These are phyloP conservation scores for Suillus ampliporus DNA, from an alignment of 768 basidiomycete genomes.

Conservation along the genomic window DNA sequence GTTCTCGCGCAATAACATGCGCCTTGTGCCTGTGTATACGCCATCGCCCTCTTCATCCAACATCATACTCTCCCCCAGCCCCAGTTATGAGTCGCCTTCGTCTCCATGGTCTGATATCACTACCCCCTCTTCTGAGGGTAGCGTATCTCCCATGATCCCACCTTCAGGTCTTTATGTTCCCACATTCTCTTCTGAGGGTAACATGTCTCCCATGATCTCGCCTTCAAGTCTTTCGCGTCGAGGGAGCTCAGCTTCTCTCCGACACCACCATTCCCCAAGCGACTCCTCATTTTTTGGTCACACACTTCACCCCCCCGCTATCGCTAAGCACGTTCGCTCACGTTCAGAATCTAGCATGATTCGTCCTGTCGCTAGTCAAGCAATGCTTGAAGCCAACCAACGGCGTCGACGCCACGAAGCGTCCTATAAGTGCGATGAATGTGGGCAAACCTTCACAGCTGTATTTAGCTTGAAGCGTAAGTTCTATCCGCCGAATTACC, in stretches of 20 bases:
- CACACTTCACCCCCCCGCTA: not conserved
- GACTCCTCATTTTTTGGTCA: constrained; percentile 8
- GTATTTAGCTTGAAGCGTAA: constrained; percentile 39
- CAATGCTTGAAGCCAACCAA: constrained; percentile 38
- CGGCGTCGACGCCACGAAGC: constrained; percentile 37
- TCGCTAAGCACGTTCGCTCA: constrained; percentile 19
- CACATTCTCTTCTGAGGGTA: too few relatives aligned
- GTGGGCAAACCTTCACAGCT: constrained; percentile 35
- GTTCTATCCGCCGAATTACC: constrained; percentile 3
- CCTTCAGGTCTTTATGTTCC: too few relatives aligned
- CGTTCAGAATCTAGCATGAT: constrained; percentile 20
- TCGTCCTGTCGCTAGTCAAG: constrained; percentile 35
- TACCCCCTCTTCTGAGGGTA: constrained; percentile 14
- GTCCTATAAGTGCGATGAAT: constrained; percentile 21
- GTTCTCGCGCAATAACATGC: not conserved
- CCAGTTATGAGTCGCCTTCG: constrained; percentile 18
- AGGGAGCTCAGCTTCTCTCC: not conserved
- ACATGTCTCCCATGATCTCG: too few relatives aligned
- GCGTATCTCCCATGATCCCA: constrained; percentile 10
- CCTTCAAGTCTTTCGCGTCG: not conserved
- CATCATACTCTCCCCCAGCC: constrained; percentile 28
- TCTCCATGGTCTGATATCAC: constrained; percentile 28
- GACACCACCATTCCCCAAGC: not conserved
- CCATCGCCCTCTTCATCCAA: constrained; percentile 35
- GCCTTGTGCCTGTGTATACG: not conserved